Evolutionary conservation across 176 grass and related monocot species (phyloP).

Genomic region (Phoenix dactylifera): DNA sequence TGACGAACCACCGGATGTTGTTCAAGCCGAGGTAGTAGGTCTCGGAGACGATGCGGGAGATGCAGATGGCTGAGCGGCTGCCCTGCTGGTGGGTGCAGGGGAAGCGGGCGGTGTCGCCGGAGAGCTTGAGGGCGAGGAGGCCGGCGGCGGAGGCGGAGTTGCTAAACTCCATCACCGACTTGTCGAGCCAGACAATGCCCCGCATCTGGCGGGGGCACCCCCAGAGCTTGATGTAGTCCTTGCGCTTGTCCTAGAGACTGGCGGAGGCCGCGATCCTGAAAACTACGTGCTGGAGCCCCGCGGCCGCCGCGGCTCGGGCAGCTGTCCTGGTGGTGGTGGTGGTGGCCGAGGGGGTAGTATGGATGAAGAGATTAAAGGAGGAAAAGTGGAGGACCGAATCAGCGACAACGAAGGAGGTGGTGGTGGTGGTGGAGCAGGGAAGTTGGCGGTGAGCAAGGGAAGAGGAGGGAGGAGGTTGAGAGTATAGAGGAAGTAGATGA

Average conservation of each 20-base stretch:
- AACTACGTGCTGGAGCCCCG: conserved; percentile 76
- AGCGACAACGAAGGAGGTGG: no score
- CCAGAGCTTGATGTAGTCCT: conserved; percentile 97
- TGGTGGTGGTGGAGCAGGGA: no score
- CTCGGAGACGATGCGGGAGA: no score
- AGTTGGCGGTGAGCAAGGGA: neutral
- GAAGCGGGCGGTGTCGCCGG: no score
- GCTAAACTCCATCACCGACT: conserved; percentile 61
- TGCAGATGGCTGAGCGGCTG: no score
- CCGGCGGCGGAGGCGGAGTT: neutral
- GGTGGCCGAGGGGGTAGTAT: conserved; percentile 22
- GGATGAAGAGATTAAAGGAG: neutral
- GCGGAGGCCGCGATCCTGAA: conserved; percentile 91
- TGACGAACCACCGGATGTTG: no score
- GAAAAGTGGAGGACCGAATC: neutral
- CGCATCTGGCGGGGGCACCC: conserved; percentile 70
- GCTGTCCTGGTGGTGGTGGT: neutral
- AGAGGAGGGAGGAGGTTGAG: conserved; percentile 58
- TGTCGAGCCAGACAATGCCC: conserved; percentile 87
- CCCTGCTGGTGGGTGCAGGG: no score
- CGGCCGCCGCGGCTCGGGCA: conserved; percentile 13
- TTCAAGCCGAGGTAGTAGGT: no score
- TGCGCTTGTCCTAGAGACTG: conserved; percentile 64
- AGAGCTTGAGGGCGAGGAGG: no score
- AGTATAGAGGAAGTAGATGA: conserved; percentile 69